A percentile compares a stretch with the other conserved stretches of the same genome.
Evolutionary conservation across 2,329 filamentous ascomycete genomes (phyloP).

Genomic region (Penicillium sp.): DNA sequence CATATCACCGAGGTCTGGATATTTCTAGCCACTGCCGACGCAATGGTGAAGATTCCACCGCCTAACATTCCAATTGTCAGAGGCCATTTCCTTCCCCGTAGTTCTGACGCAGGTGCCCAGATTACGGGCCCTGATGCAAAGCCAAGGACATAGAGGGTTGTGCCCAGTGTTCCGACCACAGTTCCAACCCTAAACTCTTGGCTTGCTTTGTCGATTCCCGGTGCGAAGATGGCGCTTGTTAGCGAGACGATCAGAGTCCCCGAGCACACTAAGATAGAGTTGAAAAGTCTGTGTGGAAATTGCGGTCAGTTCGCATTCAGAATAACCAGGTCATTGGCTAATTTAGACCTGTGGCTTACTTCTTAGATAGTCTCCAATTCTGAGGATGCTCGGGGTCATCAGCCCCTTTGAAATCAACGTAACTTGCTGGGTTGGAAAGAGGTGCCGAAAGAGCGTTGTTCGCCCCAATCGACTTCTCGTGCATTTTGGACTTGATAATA

Average conservation of each 20-base stretch:
- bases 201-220: conserved; percentile 52
- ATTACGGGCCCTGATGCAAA: conserved; percentile 53
- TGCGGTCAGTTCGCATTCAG: neutral
- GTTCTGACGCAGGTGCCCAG: conserved; percentile 54
- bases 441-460: conserved; percentile 44
- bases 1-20: conserved; percentile 36
- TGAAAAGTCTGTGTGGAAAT: conserved; percentile 13
- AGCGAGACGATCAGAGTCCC: conserved; percentile 46
- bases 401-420: conserved; percentile 47
- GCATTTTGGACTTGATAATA: neutral
- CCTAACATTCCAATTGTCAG: conserved; percentile 36
- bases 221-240: conserved; percentile 56
- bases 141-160: conserved; percentile 42
- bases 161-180: conserved; percentile 39
- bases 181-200: conserved; percentile 36
- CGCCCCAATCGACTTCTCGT: conserved; percentile 14
- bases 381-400: conserved; percentile 46
- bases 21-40: conserved; percentile 34
- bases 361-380: conserved; percentile 44
- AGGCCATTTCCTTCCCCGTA: conserved; percentile 50
- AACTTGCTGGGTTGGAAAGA: conserved; percentile 43
- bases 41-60: conserved; percentile 39
- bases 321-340: neutral
- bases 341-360: conserved; percentile 23
- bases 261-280: conserved; percentile 27